Evolutionary conservation across 306 rosid genomes (phyloP).

Genomic region (Castanopsis chinensis): DNA sequence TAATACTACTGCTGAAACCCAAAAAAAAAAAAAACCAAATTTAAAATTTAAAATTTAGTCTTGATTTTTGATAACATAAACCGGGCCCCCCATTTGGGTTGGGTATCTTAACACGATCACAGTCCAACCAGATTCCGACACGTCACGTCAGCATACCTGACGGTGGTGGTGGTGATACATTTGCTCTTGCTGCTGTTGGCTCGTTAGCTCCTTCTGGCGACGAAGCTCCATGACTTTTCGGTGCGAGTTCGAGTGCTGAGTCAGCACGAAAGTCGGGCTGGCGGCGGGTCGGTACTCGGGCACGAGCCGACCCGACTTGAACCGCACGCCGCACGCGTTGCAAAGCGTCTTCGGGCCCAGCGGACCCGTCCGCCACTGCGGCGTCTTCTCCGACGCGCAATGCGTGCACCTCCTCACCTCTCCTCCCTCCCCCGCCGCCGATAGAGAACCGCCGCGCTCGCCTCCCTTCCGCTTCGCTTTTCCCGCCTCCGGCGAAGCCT

Average conservation of each 20-base stretch:
- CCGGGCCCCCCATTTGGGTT: neutral
- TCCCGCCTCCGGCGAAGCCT: neutral
- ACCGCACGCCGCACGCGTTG: slow-evolving; percentile 68
- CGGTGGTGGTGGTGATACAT: slow-evolving; percentile 20
- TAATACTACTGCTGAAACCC: neutral
- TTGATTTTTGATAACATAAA: neutral
- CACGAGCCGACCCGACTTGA: slow-evolving; percentile 59
- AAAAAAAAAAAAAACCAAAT: neutral
- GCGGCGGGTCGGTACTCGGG: slow-evolving; percentile 69
- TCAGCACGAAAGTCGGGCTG: slow-evolving; percentile 57
- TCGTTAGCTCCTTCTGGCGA: slow-evolving; percentile 36
- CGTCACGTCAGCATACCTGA: slow-evolving; percentile 39
- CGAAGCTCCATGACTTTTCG: slow-evolving; percentile 65
- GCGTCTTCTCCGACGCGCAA: slow-evolving; percentile 61
- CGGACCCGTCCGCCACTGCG: slow-evolving; percentile 75
- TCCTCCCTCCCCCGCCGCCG: neutral
- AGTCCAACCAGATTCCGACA: neutral
- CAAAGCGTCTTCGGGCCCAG: slow-evolving; percentile 68
- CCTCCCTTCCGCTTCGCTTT: neutral
- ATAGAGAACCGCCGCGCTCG: neutral
- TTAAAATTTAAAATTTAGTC: neutral
- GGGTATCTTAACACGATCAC: neutral
- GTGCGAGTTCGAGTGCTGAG: slow-evolving; percentile 75
- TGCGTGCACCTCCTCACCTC: slow-evolving; percentile 42
- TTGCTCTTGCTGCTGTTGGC: neutral